phyloP scores from a whole-genome alignment of 2,329 filamentous ascomycete species.

The Botryotinia narcissicola region DNA sequence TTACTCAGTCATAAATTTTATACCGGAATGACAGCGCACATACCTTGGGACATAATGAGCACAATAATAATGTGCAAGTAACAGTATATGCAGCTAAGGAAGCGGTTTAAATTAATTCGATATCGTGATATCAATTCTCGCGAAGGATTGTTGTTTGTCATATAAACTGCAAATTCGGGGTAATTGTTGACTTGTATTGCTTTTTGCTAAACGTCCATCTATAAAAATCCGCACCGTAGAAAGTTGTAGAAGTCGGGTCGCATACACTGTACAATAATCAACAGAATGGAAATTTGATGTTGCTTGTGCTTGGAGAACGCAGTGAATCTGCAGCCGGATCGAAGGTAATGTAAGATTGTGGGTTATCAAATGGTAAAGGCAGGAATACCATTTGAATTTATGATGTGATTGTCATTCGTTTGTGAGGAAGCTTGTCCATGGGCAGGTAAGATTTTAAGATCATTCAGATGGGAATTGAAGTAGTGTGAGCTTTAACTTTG shows the following conservation, averaged over 20 bases:
- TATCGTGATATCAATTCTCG: not conserved
- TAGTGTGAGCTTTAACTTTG: not conserved
- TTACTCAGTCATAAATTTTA: constrained; percentile 4
- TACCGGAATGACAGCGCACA: constrained; percentile 8
- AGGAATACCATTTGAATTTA: not conserved
- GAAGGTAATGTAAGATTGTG: not conserved
- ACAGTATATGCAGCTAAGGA: constrained; percentile 9
- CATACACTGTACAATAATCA: not conserved
- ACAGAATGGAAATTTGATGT: not conserved
- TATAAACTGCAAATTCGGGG: not conserved
- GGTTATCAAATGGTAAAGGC: not conserved
- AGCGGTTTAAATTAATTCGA: not conserved
- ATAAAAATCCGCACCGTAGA: not conserved
- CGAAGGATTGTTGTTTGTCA: constrained; percentile 7
- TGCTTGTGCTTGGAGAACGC: constrained; percentile 5
- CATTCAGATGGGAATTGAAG: not conserved
- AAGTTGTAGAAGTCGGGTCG: not conserved
- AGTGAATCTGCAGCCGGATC: not conserved
- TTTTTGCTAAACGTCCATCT: not conserved
- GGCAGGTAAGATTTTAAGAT: not conserved
- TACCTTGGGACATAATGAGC: constrained; percentile 20
- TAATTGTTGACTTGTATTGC: not conserved
- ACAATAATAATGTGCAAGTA: constrained; percentile 10
- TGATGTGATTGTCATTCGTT: not conserved
- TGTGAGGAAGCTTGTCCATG: not conserved